Percentiles rank a stretch among this genome's conserved stretches.
Evolutionary conservation across 2,329 filamentous ascomycete genomes (phyloP).

Genomic region (Grosmannia serpens): DNA sequence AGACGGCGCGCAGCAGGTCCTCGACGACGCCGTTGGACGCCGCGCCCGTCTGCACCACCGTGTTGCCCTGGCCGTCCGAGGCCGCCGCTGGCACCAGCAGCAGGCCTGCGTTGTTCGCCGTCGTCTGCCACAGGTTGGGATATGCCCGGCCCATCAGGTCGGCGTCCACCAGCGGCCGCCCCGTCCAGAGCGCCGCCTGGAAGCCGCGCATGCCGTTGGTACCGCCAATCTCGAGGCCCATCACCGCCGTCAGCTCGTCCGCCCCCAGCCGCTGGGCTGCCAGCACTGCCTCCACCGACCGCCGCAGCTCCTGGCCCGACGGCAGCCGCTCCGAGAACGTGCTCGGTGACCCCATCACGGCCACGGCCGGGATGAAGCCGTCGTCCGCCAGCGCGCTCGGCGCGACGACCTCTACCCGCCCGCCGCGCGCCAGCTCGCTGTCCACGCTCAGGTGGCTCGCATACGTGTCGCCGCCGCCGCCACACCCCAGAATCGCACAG

Average conservation of each 20-base stretch:
- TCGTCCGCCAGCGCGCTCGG: neutral
- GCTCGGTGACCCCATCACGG: neutral
- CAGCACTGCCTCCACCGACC: neutral
- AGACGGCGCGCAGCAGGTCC: neutral
- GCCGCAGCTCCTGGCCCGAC: neutral
- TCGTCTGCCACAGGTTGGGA: conserved; percentile 40
- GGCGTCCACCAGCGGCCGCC: conserved; percentile 38
- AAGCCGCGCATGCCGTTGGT: conserved; percentile 48
- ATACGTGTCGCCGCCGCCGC: conserved; percentile 45
- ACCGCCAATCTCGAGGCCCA: conserved; percentile 55
- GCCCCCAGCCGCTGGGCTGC: neutral
- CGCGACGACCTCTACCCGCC: neutral
- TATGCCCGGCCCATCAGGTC: conserved; percentile 47
- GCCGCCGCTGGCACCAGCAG: neutral
- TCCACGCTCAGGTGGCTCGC: neutral
- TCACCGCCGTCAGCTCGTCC: conserved; percentile 25
- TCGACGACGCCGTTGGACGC: neutral
- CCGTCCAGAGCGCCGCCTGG: conserved; percentile 6
- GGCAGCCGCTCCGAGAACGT: neutral
- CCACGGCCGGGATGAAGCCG: neutral
- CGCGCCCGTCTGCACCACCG: neutral
- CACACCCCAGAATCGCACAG: conserved; percentile 49
- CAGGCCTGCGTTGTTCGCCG: neutral
- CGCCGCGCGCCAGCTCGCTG: neutral
- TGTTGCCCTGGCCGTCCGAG: neutral